Evolutionary conservation across 1,139 yeast species (phyloP), one percentile per base, ranked within the genome.

Genomic region (Lodderomyces parapsilosis): DNA sequence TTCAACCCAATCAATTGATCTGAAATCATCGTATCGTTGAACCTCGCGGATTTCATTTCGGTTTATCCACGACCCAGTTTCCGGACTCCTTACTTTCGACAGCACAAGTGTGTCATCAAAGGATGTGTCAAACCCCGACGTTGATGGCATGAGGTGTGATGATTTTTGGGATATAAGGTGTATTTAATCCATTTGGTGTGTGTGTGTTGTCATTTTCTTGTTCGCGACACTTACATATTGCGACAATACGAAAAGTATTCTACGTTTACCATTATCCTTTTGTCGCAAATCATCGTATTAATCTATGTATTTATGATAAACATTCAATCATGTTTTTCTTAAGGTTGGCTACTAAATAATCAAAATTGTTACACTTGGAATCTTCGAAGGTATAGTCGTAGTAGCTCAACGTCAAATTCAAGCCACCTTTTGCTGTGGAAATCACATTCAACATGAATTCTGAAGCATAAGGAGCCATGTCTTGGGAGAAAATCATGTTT

Each of bases 1-100:
- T 42, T 83, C 83, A 11, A 88, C 80, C 96, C 96, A 89, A 62
- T 93, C 98, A 11, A 85, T 74, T 5, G 94, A 86, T 19, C 68
- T 65, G 57, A 85, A 87, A 38, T 79, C 80, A 43, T 78, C 74
- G 55, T 83, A 85, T 39, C 73, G 57, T 43, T 68, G 68, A 19
- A 71, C 75, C 40, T 68, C 65, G 17, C 58, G 56, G 9, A 72
- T 57, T 6, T 51, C 48, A 8, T 62, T 64, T 49, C 72, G 78
- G 46, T 65, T 53, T 33, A 62, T 51, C 78, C 78, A 73, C 20
- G 59, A 51, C 0, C 78, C 78, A 0, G 71, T 63, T 8, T 33
- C 40, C 19, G 35, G 36, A 19, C 41, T 39, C 27, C 49, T 38
- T 10, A 44, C 36, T 3, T 44, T 24, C n/a, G 32, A 19, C 19